Base-by-base conservation (phyloP, 192 early-diverging fungal genomes). In the Helicostylum pulchrum region DNA sequence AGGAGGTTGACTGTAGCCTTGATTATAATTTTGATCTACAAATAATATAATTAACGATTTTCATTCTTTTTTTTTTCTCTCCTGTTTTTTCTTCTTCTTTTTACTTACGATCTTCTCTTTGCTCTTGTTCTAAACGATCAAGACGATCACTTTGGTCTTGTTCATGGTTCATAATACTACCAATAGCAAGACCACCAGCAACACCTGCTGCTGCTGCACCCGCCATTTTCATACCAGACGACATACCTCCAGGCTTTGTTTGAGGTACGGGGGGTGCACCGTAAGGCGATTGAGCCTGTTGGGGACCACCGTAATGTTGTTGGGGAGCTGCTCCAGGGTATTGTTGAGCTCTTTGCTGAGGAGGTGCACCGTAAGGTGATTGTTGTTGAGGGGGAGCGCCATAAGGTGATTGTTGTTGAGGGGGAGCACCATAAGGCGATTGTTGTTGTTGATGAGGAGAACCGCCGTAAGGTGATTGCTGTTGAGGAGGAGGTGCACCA, bases 101-200 rank as follows among this genome's bases (percentile, higher is more conserved):
- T 26, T 26, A 26, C 26, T 26, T 26, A 26, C 26, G 26, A 26
- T 26, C 26, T 26, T 26, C 26, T 9, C 48, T 44, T 53, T 62
- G 60, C 32, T 65, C 51, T 19, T 68, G 36, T 21, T 72, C 71
- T n/a, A 72, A 56, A n/a, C 58, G 30, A n/a, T 67, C 65, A 9
- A 72, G 32, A 14, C 71, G 60, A 14, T 67, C 61, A 39, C 50
- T 51, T 48, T 75, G 56, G 20, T 69, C 63, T 11, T 66, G 53
- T 31, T 69, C 64, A 52, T 75, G 73, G 19, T 62, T 63, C 5
- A 75, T n/a, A 30, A 75, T 61, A 45, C 64, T 64, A 36, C 73
- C 67, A 23, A 70, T 51, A n/a, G 64, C 67, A 46, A 70, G 55
- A 12, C 73, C 73, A 50, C 61, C 73, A 26, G 69, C 58, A 50